Conservation (phyloP, 139 green algal species). For the Protoeuglena noctilucae region DNA sequence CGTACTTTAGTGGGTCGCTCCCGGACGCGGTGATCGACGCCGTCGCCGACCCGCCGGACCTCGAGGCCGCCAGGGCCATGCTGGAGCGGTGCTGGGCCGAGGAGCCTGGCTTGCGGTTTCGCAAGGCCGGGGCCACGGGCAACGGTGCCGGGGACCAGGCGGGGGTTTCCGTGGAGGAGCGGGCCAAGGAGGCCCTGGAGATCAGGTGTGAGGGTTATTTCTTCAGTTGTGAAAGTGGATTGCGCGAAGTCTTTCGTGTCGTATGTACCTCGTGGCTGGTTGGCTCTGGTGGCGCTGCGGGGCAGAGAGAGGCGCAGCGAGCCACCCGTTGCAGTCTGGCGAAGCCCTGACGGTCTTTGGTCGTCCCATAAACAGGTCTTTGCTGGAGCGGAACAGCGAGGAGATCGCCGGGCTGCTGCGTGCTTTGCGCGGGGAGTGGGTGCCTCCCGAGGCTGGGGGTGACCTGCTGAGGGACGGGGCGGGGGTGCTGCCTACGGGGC, state of each 20-base stretch:
- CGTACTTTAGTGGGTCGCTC: constrained; percentile 52
- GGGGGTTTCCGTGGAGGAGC: too few relatives aligned
- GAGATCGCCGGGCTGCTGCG: constrained; percentile 51
- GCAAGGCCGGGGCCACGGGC: not conserved
- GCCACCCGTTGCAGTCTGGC: too few relatives aligned
- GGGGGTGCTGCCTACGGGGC: constrained; percentile 29
- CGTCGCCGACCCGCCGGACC: constrained; percentile 20
- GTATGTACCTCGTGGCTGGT: too few relatives aligned
- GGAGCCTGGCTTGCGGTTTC: not conserved
- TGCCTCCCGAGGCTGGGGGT: constrained; percentile 70
- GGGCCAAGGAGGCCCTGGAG: constrained; percentile 50
- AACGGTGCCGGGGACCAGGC: too few relatives aligned
- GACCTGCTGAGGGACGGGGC: constrained; percentile 87
- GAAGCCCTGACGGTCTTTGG: too few relatives aligned
- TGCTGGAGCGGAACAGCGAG: constrained; percentile 67
- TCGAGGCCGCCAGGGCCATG: constrained; percentile 12
- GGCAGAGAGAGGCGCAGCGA: too few relatives aligned
- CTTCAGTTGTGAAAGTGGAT: too few relatives aligned
- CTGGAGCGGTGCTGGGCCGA: constrained; percentile 19
- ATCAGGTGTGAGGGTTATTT: too few relatives aligned
- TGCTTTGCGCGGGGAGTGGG: constrained; percentile 71
- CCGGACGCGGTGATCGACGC: constrained; percentile 34
- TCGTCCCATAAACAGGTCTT: too few relatives aligned
- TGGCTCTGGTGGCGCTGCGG: too few relatives aligned
- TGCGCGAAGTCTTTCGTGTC: too few relatives aligned